A percentile compares a stretch with the other conserved stretches of the same genome.
These are phyloP conservation scores for Citrus sp. DNA, from an alignment of 345 rosid genomes.

Conservation along the genomic window DNA sequence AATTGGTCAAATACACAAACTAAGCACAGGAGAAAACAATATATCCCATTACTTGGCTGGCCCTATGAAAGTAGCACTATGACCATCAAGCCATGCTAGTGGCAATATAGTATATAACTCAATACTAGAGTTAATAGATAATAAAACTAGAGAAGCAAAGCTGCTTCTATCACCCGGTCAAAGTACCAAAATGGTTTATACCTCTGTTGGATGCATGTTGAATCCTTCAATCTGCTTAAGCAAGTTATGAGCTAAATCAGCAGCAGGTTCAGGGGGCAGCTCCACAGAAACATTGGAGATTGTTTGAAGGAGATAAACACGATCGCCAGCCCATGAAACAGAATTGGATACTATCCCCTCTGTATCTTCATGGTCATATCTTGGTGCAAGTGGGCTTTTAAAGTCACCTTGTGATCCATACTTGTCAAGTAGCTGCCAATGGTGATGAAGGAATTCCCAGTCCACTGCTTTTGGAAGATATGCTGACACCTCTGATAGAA, in stretches of 20 bases:
- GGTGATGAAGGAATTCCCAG: slow-evolving; percentile 95
- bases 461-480: slow-evolving; percentile 67
- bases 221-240: slow-evolving; percentile 75
- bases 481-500: slow-evolving; percentile 83
- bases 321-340: slow-evolving; percentile 85
- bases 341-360: slow-evolving; percentile 41
- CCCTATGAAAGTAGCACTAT: background rate
- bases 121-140: background rate
- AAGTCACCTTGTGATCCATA: slow-evolving; percentile 37
- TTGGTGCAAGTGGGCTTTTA: slow-evolving; percentile 28
- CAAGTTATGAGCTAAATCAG: slow-evolving; percentile 84
- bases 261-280: slow-evolving; percentile 80
- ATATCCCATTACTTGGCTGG: background rate
- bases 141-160: background rate
- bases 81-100: background rate
- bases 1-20: background rate
- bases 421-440: slow-evolving; percentile 81
- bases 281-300: slow-evolving; percentile 83
- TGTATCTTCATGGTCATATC: slow-evolving; percentile 35
- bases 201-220: slow-evolving; percentile 88
- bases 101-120: background rate
- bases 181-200: slow-evolving; percentile 21
- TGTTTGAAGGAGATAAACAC: slow-evolving; percentile 88
- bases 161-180: background rate
- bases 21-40: background rate